phyloP scores from a whole-genome alignment of 805 yeast species.

The Yarrowia sp. region DNA sequence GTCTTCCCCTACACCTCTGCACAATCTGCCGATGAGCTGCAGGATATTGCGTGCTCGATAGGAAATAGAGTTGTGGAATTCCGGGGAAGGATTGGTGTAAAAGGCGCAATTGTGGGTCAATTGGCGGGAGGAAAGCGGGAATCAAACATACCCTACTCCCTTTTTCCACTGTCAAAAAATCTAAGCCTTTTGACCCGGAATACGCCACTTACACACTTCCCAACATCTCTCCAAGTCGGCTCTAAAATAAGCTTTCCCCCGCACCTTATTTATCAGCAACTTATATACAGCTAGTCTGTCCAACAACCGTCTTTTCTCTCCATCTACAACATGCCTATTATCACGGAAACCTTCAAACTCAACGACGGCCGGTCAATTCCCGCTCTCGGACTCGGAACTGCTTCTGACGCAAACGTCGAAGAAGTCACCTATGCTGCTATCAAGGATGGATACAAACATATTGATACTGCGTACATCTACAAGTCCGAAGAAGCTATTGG shows the following conservation, averaged over 20 bases:
- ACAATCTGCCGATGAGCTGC: not conserved
- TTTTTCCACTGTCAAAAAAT: not conserved
- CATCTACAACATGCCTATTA: slow-evolving; percentile 10
- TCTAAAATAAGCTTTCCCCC: not conserved
- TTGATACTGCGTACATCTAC: slow-evolving; percentile 72
- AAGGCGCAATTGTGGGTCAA: not conserved
- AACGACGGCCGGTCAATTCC: slow-evolving; percentile 67
- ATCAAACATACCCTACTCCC: too few species aligned
- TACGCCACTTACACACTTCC: not conserved
- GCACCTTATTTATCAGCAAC: not conserved
- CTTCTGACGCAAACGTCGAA: slow-evolving; percentile 53
- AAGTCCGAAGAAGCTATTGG: slow-evolving; percentile 66
- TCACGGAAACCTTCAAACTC: slow-evolving; percentile 28
- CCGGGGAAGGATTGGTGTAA: not conserved
- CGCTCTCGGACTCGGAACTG: slow-evolving; percentile 69
- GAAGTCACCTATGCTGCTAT: slow-evolving; percentile 43
- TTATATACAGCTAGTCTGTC: not conserved
- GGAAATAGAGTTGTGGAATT: not conserved
- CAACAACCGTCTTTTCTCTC: too few species aligned
- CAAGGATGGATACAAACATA: slow-evolving; percentile 64
- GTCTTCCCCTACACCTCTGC: not conserved
- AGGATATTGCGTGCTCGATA: not conserved
- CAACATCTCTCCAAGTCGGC: not conserved
- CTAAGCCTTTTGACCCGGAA: not conserved
- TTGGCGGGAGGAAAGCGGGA: not conserved